Evolutionary conservation across 768 basidiomycete genomes (phyloP).

Genomic region (Holtermannia corniformis): DNA sequence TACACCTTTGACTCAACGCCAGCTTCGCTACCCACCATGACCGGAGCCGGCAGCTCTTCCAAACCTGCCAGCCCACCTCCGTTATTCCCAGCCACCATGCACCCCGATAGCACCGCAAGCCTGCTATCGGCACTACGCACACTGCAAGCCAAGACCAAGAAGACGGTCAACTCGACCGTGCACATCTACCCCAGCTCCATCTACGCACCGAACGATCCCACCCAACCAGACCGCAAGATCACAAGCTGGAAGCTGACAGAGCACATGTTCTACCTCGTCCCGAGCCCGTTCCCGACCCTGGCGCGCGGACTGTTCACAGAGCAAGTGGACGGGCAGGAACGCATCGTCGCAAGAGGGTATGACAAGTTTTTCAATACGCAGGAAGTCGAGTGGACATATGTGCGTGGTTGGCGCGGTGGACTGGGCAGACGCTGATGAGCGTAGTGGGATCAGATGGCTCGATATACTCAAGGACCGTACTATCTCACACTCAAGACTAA

Average conservation of each 20-base stretch:
- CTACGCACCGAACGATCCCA: slow-evolving; percentile 13
- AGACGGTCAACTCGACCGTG: slow-evolving; percentile 27
- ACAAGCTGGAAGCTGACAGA: slow-evolving; percentile 98
- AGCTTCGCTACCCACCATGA: too few species aligned
- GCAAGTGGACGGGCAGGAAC: slow-evolving; percentile 30
- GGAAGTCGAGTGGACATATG: slow-evolving; percentile 90
- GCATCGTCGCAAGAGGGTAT: slow-evolving; percentile 80
- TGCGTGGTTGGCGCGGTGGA: slow-evolving; percentile 44
- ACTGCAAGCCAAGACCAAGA: slow-evolving; percentile 22
- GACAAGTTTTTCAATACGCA: slow-evolving; percentile 99
- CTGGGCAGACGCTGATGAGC: background rate
- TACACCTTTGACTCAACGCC: too few species aligned
- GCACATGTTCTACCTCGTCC: slow-evolving; percentile 81
- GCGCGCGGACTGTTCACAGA: slow-evolving; percentile 79
- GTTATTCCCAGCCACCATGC: too few species aligned
- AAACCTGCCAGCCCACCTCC: too few species aligned
- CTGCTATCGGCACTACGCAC: slow-evolving; percentile 17
- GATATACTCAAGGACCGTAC: slow-evolving; percentile 66
- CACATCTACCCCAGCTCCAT: slow-evolving; percentile 29
- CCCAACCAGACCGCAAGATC: slow-evolving; percentile 41
- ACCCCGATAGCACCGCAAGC: background rate
- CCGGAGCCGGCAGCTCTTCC: too few species aligned
- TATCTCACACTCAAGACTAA: slow-evolving; percentile 86
- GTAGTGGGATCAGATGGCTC: slow-evolving; percentile 67
- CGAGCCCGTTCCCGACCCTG: slow-evolving; percentile 88